Evolutionary conservation across 2,329 filamentous ascomycete genomes (phyloP), one percentile per base, ranked within the genome.

Genomic region (Coniella vitis): DNA sequence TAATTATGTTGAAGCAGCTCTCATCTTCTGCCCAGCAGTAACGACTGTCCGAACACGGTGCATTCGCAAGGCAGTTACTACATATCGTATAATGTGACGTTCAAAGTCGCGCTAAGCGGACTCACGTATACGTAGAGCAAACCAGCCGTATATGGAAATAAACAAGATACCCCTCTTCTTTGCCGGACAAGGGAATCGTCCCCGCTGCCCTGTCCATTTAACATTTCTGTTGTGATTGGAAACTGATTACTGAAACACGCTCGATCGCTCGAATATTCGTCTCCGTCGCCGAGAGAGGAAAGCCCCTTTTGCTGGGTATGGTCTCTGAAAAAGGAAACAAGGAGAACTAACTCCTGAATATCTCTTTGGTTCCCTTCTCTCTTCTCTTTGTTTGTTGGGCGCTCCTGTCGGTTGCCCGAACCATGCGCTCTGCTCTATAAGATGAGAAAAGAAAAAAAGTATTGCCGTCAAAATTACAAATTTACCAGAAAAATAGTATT

Each of bases 401-500:
- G 35, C 31, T 48, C 40, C 45, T 53, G 40, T 53, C 51, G 51
- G 51, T 53, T 38, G 51, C 51, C 51, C 51, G 51, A 51, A 41
- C 38, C 45, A 51, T 51, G 49, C 47, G 45, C 44, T n/a, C 42
- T 51, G 47, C 51, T 53, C 40, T 51, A 53, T 32, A 50, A 39
- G 46, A 40, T 43, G 42, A 41, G 35, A 34, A 47, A 32, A 36
- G 17, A 48, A 38, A 25, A 17, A 49, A 53, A 47, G 29, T 51
- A 19, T 45, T 38, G 31, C 34, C 32, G 36, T 32, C 21, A 19
- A 40, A 31, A 45, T 36, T 22, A 40, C 42, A 40, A 53, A 48
- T 44, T 45, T 37, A 47, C 39, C 47, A 10, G 25, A 29, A 51
- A 50, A 41, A n/a, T n/a, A n/a, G n/a, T n/a, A n/a, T n/a, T n/a